phyloP scores from a whole-genome alignment of 768 basidiomycete species.

The Lactifluus hygrophoroides region DNA sequence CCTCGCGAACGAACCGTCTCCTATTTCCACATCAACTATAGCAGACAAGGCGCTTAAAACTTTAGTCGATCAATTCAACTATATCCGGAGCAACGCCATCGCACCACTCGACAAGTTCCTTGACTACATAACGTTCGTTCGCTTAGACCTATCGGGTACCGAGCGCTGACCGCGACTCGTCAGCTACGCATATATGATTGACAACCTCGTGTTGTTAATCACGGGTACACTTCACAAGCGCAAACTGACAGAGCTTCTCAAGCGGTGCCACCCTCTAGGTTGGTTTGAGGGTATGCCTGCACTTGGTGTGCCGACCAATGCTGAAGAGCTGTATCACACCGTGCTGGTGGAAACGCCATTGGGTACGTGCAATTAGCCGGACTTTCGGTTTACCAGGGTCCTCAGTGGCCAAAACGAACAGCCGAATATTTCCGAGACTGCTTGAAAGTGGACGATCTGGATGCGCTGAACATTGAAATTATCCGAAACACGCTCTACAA shows the following conservation, averaged over 20 bases:
- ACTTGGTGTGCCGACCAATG: constrained; percentile 96
- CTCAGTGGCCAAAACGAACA: constrained; percentile 20
- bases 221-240: constrained; percentile 96
- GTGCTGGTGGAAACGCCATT: constrained; percentile 97
- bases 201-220: constrained; percentile 96
- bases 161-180: background rate
- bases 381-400: background rate
- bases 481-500: constrained; percentile 99
- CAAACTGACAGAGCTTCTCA: constrained; percentile 93
- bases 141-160: background rate
- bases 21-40: constrained; percentile 89
- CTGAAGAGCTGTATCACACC: constrained; percentile 94
- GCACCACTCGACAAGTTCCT: constrained; percentile 87
- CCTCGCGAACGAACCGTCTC: constrained; percentile 90
- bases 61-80: constrained; percentile 97
- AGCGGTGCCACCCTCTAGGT: constrained; percentile 94
- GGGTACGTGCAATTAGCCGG: constrained; percentile 44
- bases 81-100: constrained; percentile 81
- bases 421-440: constrained; percentile 98
- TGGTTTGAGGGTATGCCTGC: constrained; percentile 99
- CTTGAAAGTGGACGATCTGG: constrained; percentile 89
- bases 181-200: constrained; percentile 99
- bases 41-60: constrained; percentile 94
- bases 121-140: constrained; percentile 91
- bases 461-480: constrained; percentile 99